Evolutionary conservation across 805 yeast species (phyloP).

Genomic region (Saccharomyces cerevisiae): DNA sequence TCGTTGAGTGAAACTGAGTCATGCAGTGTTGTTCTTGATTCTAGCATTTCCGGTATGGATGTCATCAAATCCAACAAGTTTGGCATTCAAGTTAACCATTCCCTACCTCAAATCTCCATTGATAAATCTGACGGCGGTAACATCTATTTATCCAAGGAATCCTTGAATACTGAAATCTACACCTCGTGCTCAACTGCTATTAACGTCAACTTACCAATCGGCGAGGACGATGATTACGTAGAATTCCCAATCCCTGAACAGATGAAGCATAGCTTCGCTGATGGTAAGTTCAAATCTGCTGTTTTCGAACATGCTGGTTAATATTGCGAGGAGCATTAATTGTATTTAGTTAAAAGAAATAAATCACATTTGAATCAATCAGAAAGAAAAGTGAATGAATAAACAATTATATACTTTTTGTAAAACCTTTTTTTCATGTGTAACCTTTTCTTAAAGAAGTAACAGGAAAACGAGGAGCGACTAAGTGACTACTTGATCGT

Average conservation of each 20-base stretch:
- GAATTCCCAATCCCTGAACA: slow-evolving; percentile 92
- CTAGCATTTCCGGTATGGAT: slow-evolving; percentile 81
- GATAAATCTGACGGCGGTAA: slow-evolving; percentile 87
- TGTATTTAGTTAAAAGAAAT: not conserved
- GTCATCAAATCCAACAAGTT: slow-evolving; percentile 72
- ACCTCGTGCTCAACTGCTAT: slow-evolving; percentile 80
- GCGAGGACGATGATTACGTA: slow-evolving; percentile 59
- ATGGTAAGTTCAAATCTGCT: slow-evolving; percentile 55
- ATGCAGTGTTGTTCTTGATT: slow-evolving; percentile 73
- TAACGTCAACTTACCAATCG: slow-evolving; percentile 74
- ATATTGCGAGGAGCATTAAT: slow-evolving; percentile 3
- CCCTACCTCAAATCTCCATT: slow-evolving; percentile 71
- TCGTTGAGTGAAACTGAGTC: slow-evolving; percentile 65
- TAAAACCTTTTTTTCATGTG: not conserved
- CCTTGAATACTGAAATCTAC: slow-evolving; percentile 68
- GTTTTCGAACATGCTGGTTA: slow-evolving; percentile 81
- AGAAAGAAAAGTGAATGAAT: not conserved
- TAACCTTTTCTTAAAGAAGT: not conserved
- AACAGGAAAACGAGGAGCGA: not conserved
- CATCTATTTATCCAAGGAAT: slow-evolving; percentile 63
- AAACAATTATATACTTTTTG: not conserved
- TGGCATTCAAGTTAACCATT: slow-evolving; percentile 79
- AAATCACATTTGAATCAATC: not conserved
- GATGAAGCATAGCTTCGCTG: slow-evolving; percentile 59
- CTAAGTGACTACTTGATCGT: not conserved